These are phyloP conservation scores for Schizonepeta tenuifolia DNA, from an alignment of 257 asterid genomes.

Conservation along the genomic window DNA sequence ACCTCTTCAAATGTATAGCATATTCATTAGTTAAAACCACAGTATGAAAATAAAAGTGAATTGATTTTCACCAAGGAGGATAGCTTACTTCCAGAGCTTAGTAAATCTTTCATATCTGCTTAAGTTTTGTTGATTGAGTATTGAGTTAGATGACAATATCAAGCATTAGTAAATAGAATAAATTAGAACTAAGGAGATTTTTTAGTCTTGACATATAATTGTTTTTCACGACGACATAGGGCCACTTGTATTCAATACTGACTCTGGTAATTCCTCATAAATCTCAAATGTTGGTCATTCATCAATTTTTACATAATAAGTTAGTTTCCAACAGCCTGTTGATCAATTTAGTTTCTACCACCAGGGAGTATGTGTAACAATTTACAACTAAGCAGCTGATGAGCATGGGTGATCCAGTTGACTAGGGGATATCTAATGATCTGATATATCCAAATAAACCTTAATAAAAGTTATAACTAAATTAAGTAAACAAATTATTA, in stretches of 20 bases:
- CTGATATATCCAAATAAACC: neutral
- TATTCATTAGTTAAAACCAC: too few relatives aligned
- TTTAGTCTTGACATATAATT: neutral
- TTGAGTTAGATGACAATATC: neutral
- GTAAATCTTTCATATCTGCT: neutral
- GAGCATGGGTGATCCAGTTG: conserved; percentile 1
- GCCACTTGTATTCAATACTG: neutral
- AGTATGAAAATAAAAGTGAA: too few relatives aligned
- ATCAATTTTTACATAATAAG: neutral
- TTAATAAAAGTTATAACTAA: neutral
- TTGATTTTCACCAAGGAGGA: neutral
- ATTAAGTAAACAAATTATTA: conserved; percentile 1
- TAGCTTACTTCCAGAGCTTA: neutral
- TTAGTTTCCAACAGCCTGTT: neutral
- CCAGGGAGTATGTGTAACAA: neutral
- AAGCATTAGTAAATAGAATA: neutral
- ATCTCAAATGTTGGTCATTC: neutral
- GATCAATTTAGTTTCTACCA: neutral
- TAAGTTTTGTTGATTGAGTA: neutral
- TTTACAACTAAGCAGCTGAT: neutral
- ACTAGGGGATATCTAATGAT: neutral
- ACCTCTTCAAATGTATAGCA: neutral
- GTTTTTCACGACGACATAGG: neutral
- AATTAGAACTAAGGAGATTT: neutral
- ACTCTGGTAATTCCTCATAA: neutral